A percentile compares a stretch with the other conserved stretches of the same genome.
Evolutionary conservation across 2,329 filamentous ascomycete species (phyloP).

Genomic region (Cercospora canescens): DNA sequence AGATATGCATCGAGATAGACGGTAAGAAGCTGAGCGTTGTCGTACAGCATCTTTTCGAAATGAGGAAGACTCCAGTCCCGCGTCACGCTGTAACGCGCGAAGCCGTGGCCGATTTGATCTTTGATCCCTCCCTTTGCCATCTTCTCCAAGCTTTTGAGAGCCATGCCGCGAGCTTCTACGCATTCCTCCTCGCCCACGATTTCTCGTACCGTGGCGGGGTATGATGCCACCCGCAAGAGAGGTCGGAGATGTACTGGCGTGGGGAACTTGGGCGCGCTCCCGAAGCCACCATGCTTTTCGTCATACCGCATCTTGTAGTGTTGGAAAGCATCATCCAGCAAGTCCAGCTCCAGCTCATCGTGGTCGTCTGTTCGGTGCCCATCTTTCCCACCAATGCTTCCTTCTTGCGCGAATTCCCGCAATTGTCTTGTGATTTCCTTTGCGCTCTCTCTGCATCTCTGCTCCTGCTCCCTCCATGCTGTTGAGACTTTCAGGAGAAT

Average conservation of each 20-base stretch:
- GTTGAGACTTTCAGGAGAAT: conserved; percentile 75
- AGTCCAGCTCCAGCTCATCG: conserved; percentile 80
- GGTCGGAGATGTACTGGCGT: conserved; percentile 85
- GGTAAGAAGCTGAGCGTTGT: conserved; percentile 82
- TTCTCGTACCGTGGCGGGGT: conserved; percentile 72
- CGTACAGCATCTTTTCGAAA: conserved; percentile 96
- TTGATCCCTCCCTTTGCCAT: conserved; percentile 74
- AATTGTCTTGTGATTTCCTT: conserved; percentile 79
- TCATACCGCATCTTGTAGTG: conserved; percentile 84
- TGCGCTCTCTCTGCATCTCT: conserved; percentile 79
- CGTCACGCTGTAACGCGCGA: conserved; percentile 85
- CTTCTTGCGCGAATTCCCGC: conserved; percentile 84
- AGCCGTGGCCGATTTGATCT: conserved; percentile 76
- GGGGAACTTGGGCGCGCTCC: conserved; percentile 77
- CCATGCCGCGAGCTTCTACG: conserved; percentile 73
- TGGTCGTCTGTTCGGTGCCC: conserved; percentile 40
- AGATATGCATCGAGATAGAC: conserved; percentile 87
- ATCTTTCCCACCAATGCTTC: conserved; percentile 56
- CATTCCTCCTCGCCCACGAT: conserved; percentile 85
- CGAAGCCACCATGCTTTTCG: conserved; percentile 74
- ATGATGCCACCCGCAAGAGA: conserved; percentile 71
- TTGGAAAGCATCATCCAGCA: conserved; percentile 85
- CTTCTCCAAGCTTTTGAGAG: conserved; percentile 73
- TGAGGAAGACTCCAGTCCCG: conserved; percentile 91
- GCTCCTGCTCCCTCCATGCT: conserved; percentile 80